Percentiles rank a stretch among this genome's conserved stretches.
Conservation (phyloP, 306 rosid genomes). For the Myrica gale region DNA sequence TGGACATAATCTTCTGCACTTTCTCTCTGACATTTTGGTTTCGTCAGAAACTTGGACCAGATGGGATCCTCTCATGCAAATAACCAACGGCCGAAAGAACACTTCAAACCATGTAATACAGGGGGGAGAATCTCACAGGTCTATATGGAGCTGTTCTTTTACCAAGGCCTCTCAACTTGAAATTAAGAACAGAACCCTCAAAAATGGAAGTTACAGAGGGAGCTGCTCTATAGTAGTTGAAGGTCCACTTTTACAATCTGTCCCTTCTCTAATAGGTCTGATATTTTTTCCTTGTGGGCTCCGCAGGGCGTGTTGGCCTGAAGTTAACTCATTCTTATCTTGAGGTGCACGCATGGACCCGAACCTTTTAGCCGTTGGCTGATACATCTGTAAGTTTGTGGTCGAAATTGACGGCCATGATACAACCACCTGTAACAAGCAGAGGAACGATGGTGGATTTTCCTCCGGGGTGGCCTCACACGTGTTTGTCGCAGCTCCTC, state of each 20-base stretch:
- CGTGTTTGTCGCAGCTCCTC: conserved; percentile 36
- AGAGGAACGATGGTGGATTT: conserved; percentile 29
- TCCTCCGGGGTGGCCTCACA: conserved; percentile 18
- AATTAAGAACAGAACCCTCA: not conserved
- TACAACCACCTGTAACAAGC: conserved; percentile 17
- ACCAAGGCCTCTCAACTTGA: not conserved
- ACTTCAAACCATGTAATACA: not conserved
- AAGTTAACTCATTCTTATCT: conserved; percentile 26
- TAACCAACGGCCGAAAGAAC: not conserved
- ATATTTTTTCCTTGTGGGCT: conserved; percentile 16
- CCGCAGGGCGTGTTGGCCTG: conserved; percentile 7
- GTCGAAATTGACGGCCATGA: conserved; percentile 25
- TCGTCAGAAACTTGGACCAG: not conserved
- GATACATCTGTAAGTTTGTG: conserved; percentile 6
- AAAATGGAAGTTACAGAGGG: not conserved
- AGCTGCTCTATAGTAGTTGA: not conserved
- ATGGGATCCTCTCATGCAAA: not conserved
- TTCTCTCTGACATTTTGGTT: not conserved
- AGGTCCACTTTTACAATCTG: conserved; percentile 7
- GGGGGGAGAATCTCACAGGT: conserved; percentile 1
- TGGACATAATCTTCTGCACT: not conserved
- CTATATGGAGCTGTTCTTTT: not conserved
- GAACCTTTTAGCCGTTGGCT: conserved; percentile 8
- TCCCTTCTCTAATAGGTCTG: not conserved
- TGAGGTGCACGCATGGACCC: conserved; percentile 15